Base-by-base conservation (phyloP, 352 stramenopile species). In the Phytophthora ramorum region DNA sequence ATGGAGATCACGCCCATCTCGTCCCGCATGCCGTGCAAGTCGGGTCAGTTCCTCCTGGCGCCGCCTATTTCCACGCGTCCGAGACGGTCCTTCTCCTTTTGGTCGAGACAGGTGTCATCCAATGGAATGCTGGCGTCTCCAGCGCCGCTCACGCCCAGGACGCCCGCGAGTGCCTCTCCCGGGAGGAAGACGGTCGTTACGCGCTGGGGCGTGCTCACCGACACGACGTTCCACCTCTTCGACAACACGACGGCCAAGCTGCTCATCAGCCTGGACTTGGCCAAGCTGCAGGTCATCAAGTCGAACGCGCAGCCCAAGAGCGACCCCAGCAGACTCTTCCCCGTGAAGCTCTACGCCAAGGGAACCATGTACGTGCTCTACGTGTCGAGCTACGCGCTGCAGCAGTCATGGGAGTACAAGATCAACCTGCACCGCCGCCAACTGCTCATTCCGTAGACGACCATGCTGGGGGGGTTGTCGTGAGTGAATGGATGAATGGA, bases 331-430 rank as follows among this genome's bases (percentile, higher is more conserved):
- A 72, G 66, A 59, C 67, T 92, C 1, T 92, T 87, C 47, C 81
- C 85, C 0, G 26, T 95, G 47, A 93, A 93, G 57, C 58, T 95
- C 17, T 95, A 95, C 64, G 79, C 71, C 7, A 79, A 78, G 30
- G 83, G 78, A 13, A 84, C 69, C 4, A 74, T 93, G 59, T 91
- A 95, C 62, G 83, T 85, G 63, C 62, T 93, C 10, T 93, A 88
- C 50, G 80, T 92, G 41, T 90, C 85, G 32, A 90, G 78, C 45
- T 87, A 87, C 58, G 79, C 82, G 45, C 87, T 91, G 77, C 85
- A 92, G 65, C 84, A 89, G 64, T 75, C 73, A 6, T 95, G 87
- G 87, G 83, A 89, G 64, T 92, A 91, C 75, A 83, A 87, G 61
- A 93, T 93, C 61, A 80, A 93, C 32, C 64, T 85, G 48, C 82